Base-by-base conservation (phyloP, 352 stramenopile genomes). In the Phytopythium chamaehyphon region DNA sequence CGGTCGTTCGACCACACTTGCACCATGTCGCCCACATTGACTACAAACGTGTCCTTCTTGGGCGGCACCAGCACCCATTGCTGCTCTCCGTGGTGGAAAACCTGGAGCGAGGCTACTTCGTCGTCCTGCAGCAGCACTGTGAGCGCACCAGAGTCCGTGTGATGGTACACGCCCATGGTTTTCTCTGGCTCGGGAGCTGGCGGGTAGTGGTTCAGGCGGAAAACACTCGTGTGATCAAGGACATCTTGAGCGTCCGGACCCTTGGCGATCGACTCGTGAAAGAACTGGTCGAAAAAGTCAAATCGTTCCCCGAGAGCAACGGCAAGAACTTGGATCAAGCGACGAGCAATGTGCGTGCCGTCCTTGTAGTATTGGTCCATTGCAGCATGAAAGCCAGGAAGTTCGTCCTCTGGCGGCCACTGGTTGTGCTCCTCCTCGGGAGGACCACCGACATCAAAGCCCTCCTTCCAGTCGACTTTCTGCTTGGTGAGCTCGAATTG, bases 191-290 rank as follows among this genome's bases (percentile, higher is more conserved):
- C 64, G 0, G 67, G 68, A 2, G 71, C 60, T 1, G 79, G 51
- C 1, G 90, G 93, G 64, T 97, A 98, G 62, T 95, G 85, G 58
- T 98, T 98, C 35, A 96, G 62, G 38, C 93, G 71, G 52, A 98
- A 59, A 58, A 95, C 96, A 39, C 76, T 95, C 16, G 85, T 96
- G 63, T 97, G 93, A 31, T 59, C 57, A 16, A 60, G 39, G 2
- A 42, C 37, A 9, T 21, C 15, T 21, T 46, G 9, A 42, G 15
- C 18, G 9, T 33, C 28, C 28, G 28, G 28, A 10, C 28, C 28
- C 15, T 42, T 42, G 10, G 15, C 14, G 37, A 42, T 21, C 18
- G 15, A 21, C 3, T 47, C 64, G 9, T 66, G 61, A 47, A 81
- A 88, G 45, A 83, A 86, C 44, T 80, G 61, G 47, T 87, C 71